phyloP scores from a whole-genome alignment of 148 eudicot species.

The Camellia japonica region DNA sequence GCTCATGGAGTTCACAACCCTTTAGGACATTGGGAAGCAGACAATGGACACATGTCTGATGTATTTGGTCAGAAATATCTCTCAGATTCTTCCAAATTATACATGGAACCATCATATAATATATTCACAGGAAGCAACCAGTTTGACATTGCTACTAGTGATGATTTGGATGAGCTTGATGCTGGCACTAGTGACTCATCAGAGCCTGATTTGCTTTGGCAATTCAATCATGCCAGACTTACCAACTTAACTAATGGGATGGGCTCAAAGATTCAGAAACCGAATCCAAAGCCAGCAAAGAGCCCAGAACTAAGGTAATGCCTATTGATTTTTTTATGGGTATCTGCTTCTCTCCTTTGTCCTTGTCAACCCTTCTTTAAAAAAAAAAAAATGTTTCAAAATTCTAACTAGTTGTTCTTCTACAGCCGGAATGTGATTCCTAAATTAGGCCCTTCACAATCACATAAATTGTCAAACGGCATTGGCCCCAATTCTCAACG shows the following conservation, averaged over 20 bases:
- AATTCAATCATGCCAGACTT: slow-evolving; percentile 73
- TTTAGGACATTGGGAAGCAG: slow-evolving; percentile 51
- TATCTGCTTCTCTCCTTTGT: not conserved
- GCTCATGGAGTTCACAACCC: slow-evolving; percentile 41
- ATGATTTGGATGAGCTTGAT: slow-evolving; percentile 84
- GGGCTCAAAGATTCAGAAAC: slow-evolving; percentile 49
- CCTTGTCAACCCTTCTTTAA: not conserved
- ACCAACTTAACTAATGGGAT: slow-evolving; percentile 49
- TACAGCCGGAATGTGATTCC: slow-evolving; percentile 59
- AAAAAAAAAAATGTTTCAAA: not conserved
- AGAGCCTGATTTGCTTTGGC: slow-evolving; percentile 96
- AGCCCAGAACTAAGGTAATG: slow-evolving; percentile 69
- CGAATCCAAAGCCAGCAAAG: slow-evolving; percentile 44
- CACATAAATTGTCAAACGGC: slow-evolving; percentile 51
- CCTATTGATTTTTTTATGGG: not conserved
- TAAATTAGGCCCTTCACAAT: slow-evolving; percentile 47
- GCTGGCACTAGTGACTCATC: slow-evolving; percentile 97
- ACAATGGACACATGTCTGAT: slow-evolving; percentile 48
- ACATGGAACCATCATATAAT: slow-evolving; percentile 52
- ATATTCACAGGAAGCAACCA: slow-evolving; percentile 53
- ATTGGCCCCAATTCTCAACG: slow-evolving; percentile 35
- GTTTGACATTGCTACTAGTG: slow-evolving; percentile 54
- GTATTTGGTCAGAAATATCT: slow-evolving; percentile 63
- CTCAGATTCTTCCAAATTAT: slow-evolving; percentile 53
- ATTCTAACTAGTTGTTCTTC: slow-evolving; percentile 15